Evolutionary conservation across 2,329 filamentous ascomycete species (phyloP).

Genomic region (Alternaria rosae): DNA sequence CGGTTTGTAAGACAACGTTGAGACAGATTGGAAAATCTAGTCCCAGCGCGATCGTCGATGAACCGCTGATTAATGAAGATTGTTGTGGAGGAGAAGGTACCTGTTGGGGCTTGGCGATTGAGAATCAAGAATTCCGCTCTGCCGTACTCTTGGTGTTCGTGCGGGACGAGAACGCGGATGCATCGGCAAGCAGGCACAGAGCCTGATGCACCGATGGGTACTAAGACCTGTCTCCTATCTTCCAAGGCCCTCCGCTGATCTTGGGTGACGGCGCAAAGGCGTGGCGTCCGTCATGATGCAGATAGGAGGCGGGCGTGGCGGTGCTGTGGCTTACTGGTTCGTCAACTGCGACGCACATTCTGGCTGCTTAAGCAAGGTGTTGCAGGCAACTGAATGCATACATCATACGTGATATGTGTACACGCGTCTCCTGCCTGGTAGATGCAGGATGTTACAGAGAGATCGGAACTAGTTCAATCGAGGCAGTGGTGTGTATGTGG

Average conservation of each 20-base stretch:
- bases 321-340: constrained; percentile 1
- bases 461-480: background rate
- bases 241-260: constrained; percentile 6
- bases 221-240: background rate
- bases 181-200: background rate
- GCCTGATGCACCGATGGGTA: background rate
- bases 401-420: background rate
- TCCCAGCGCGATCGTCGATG: background rate
- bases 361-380: background rate
- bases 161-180: constrained; percentile 6
- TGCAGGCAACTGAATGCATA: background rate
- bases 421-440: background rate
- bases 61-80: background rate
- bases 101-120: constrained; percentile 1
- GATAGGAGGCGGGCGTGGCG: constrained; percentile 1
- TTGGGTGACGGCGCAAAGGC: background rate
- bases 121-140: constrained; percentile 2
- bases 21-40: background rate
- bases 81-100: background rate
- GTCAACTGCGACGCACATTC: background rate
- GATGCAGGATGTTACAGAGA: background rate
- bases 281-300: constrained; percentile 2
- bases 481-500: background rate
- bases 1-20: background rate
- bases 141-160: constrained; percentile 7